Evolutionary conservation across 176 grass and related monocot species (phyloP).

Genomic region (Carex parvula): DNA sequence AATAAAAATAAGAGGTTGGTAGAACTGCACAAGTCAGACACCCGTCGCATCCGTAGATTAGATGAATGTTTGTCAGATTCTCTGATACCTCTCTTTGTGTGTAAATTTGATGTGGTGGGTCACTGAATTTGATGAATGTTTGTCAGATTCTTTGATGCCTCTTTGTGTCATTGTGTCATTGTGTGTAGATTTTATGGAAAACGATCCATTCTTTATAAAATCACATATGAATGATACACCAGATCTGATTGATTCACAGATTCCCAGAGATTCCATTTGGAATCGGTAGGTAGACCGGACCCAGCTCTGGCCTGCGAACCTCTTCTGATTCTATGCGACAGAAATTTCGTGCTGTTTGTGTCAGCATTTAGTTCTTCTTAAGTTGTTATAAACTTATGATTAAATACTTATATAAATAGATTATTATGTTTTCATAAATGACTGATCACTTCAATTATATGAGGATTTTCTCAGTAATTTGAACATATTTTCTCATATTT

Average conservation of each 20-base stretch:
- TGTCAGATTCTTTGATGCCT: neutral
- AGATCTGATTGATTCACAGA: neutral
- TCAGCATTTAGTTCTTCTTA: too few species aligned
- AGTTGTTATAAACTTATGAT: too few species aligned
- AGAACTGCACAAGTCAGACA: neutral
- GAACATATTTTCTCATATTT: too few species aligned
- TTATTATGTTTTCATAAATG: too few species aligned
- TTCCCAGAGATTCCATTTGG: constrained; percentile 13
- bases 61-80: neutral
- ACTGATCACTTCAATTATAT: too few species aligned
- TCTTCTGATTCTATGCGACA: neutral
- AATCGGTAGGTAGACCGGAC: neutral
- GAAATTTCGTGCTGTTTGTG: neutral
- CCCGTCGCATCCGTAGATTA: neutral
- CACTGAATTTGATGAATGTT: neutral
- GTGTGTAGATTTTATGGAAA: neutral
- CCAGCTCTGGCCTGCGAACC: neutral
- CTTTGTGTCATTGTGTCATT: neutral
- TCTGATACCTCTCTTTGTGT: neutral
- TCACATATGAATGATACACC: neutral
- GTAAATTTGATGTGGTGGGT: neutral
- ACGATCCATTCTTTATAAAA: neutral
- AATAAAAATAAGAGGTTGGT: constrained; percentile 16
- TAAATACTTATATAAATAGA: too few species aligned
- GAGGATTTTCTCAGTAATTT: too few species aligned